phyloP scores from a whole-genome alignment of 495 filamentous ascomycete species.

The Penicillium parvum region DNA sequence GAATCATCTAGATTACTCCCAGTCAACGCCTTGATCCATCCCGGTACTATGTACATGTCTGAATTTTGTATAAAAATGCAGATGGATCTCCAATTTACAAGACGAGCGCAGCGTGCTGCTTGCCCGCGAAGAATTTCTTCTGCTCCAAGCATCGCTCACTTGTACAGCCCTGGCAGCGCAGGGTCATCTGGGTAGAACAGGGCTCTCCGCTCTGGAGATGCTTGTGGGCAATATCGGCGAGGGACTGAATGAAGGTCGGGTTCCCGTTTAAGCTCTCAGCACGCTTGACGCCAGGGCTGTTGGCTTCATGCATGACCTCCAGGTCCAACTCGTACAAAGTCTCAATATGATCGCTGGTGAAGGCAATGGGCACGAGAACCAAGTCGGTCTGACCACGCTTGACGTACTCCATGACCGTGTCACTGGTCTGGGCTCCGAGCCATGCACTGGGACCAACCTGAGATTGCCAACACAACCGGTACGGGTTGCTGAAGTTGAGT shows the following conservation, averaged over 20 bases:
- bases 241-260: constrained; percentile 83
- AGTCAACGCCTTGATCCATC: too few species aligned
- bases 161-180: constrained; percentile 91
- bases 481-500: constrained; percentile 80
- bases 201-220: constrained; percentile 69
- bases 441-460: constrained; percentile 94
- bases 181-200: constrained; percentile 76
- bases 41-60: constrained; percentile 5
- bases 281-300: constrained; percentile 74
- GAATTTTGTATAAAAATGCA: background rate
- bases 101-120: constrained; percentile 34
- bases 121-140: constrained; percentile 84
- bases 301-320: constrained; percentile 90
- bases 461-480: constrained; percentile 94
- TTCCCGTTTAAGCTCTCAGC: constrained; percentile 91
- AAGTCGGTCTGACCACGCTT: constrained; percentile 88
- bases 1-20: too few species aligned
- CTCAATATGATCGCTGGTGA: constrained; percentile 98
- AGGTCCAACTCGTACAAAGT: constrained; percentile 93
- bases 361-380: constrained; percentile 91
- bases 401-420: constrained; percentile 83
- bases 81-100: constrained; percentile 15
- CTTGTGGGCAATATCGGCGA: constrained; percentile 77
- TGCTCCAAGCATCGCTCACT: constrained; percentile 85
- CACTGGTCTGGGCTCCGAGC: constrained; percentile 90